Evolutionary conservation across 768 basidiomycete genomes (phyloP).

Genomic region (Suillus spraguei): DNA sequence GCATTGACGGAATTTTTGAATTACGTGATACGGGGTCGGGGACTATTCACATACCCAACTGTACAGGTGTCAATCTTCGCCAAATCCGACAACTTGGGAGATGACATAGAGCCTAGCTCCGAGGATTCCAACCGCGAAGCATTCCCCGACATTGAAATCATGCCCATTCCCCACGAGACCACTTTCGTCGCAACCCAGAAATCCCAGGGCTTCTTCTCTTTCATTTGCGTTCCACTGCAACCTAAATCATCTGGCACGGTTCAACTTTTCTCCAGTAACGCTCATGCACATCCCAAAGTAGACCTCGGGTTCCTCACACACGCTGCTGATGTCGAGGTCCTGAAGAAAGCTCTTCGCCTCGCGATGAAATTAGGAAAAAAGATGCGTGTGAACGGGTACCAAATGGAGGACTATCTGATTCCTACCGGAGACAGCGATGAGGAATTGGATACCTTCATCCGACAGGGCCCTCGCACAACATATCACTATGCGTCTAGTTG

Average conservation of each 20-base stretch:
- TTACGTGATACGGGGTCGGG: conserved; percentile 37
- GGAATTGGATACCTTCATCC: conserved; percentile 6
- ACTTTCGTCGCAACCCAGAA: conserved; percentile 17
- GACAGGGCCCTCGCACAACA: conserved; percentile 24
- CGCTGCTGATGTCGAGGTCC: conserved; percentile 9
- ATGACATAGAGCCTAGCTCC: conserved; percentile 22
- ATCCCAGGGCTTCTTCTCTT: conserved; percentile 27
- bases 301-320: conserved; percentile 16
- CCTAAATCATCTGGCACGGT: conserved; percentile 22
- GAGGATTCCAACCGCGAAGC: conserved; percentile 18
- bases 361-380: conserved; percentile 19
- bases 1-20: conserved; percentile 35
- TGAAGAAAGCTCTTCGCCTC: conserved; percentile 25
- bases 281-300: conserved; percentile 18
- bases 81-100: conserved; percentile 24
- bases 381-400: conserved; percentile 29
- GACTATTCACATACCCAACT: conserved; percentile 34
- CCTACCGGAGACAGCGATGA: conserved; percentile 7
- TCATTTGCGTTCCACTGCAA: conserved; percentile 28
- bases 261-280: conserved; percentile 22
- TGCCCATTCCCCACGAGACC: conserved; percentile 23
- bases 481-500: conserved; percentile 42
- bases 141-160: conserved; percentile 44
- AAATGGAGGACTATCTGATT: conserved; percentile 1
- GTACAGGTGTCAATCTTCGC: conserved; percentile 36